Percentiles rank a stretch among this genome's conserved stretches.
These are phyloP conservation scores for Trichophyton benhamiae DNA, from an alignment of 2,329 filamentous ascomycete species.

Conservation along the genomic window DNA sequence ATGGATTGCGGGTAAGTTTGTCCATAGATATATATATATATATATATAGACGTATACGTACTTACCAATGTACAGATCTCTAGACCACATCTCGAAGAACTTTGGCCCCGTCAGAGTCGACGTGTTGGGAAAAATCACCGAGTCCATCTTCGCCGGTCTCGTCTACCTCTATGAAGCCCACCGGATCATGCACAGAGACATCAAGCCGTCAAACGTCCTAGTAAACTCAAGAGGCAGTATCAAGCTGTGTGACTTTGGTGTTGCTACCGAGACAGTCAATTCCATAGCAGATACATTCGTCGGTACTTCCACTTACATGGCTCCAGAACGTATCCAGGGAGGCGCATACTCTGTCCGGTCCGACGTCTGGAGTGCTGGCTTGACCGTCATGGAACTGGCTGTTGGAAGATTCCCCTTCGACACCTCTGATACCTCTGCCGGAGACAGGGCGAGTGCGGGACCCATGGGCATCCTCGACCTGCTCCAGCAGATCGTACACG, in stretches of 20 bases:
- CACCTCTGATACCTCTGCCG: constrained; percentile 64
- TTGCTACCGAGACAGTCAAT: constrained; percentile 96
- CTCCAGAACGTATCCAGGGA: constrained; percentile 91
- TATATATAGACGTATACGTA: constrained; percentile 2
- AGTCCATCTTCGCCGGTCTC: constrained; percentile 82
- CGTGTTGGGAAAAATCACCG: constrained; percentile 92
- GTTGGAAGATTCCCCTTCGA: constrained; percentile 96
- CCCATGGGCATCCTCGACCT: constrained; percentile 93
- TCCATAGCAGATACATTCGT: constrained; percentile 98
- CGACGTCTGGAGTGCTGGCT: constrained; percentile 95
- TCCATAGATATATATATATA: constrained; percentile 7
- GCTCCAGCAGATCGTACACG: constrained; percentile 92
- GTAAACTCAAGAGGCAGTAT: constrained; percentile 90
- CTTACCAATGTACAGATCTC: constrained; percentile 47
- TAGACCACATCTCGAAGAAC: constrained; percentile 85
- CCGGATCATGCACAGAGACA: constrained; percentile 97
- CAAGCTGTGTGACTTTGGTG: constrained; percentile 96
- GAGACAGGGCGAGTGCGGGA: constrained; percentile 50
- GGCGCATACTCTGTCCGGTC: constrained; percentile 96
- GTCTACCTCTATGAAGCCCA: constrained; percentile 92
- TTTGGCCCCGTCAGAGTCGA: constrained; percentile 94
- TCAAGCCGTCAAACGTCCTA: constrained; percentile 95
- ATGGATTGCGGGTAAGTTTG: constrained; percentile 91
- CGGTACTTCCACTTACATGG: constrained; percentile 98
- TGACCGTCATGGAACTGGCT: constrained; percentile 91